Percentiles rank a stretch among this genome's conserved stretches.
Conservation (phyloP, 1,284 basidiomycete genomes). For the Trametes polyzona region DNA sequence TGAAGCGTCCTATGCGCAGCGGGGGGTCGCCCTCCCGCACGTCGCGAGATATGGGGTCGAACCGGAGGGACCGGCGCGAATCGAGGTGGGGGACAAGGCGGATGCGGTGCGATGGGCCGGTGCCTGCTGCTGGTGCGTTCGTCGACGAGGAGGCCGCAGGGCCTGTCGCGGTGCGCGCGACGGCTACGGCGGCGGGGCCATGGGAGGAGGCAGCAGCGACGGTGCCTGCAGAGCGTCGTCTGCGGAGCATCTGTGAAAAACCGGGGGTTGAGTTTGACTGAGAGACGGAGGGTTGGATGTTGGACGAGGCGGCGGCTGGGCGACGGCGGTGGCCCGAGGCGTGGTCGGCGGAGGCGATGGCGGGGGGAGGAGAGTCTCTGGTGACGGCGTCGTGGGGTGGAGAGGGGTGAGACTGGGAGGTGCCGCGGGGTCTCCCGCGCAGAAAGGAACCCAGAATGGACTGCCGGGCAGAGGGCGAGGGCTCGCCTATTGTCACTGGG, state of each 20-base stretch:
- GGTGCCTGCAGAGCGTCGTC: slow-evolving; percentile 41
- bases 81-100: slow-evolving; percentile 96
- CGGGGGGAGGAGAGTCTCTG: slow-evolving; percentile 37
- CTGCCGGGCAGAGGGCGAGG: slow-evolving; percentile 39
- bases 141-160: slow-evolving; percentile 19
- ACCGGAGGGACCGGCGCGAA: slow-evolving; percentile 85
- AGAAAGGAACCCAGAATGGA: slow-evolving; percentile 45
- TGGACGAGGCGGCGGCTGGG: slow-evolving; percentile 33
- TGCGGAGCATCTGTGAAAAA: slow-evolving; percentile 42
- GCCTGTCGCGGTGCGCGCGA: slow-evolving; percentile 31
- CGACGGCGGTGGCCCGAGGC: slow-evolving; percentile 36
- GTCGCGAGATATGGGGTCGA: slow-evolving; percentile 92
- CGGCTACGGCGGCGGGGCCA: slow-evolving; percentile 31
- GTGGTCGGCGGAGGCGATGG: slow-evolving; percentile 23
- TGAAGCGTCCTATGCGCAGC: slow-evolving; percentile 91
- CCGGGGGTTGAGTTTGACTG: slow-evolving; percentile 33
- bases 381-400: slow-evolving; percentile 33
- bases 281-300: slow-evolving; percentile 36
- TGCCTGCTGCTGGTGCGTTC: slow-evolving; percentile 10
- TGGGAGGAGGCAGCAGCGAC: slow-evolving; percentile 36
- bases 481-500: slow-evolving; percentile 34
- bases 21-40: slow-evolving; percentile 68
- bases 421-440: slow-evolving; percentile 42
- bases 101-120: slow-evolving; percentile 52
- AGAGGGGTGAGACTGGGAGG: slow-evolving; percentile 43